Base-by-base conservation (phyloP, 1,139 yeast genomes). In the Pichia sorboxylosa region DNA sequence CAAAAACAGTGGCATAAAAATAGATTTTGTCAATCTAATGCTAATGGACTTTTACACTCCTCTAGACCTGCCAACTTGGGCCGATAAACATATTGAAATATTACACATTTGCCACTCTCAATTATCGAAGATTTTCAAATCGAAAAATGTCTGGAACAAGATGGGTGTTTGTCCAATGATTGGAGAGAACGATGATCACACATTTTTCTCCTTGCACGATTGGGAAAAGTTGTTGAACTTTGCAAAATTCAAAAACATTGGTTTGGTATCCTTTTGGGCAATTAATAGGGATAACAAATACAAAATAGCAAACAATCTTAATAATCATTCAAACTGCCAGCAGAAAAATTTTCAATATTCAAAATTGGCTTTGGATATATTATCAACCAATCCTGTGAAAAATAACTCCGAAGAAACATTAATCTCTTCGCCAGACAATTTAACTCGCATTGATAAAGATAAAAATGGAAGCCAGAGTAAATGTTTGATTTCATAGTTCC, bases 111-210 rank as follows among this genome's bases (percentile, higher is more conserved):
- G 43, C 11, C 38, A 35, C 13, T 28, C 29, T 2, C 31, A 26
- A 10, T 28, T 26, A 13, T 30, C n/a, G 26, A 28, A 1, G 26
- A 41, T 14, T 7, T 23, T 23, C 13, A 2, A 23, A 23, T 7
- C 6, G 6, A 9, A 8, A 9, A 23, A 13, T 14, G 27, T 34
- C 8, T 50, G 51, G 52, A 19, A 31, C 4, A 36, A 38, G 34
- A 36, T 46, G 23, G 55, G 55, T 2, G 21, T 47, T n/a, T 49
- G 54, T 31, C 55, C 55, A 18, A 51, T 51, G 55, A 50, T 51
- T 26, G 55, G 55, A 0, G 37, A 33, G 23, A 51, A 51, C 31
- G 55, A 51, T 32, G 55, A 51, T 31, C 32, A 39, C 5, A 28
- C 51, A 6, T 28, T 36, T 1, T 43, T 51, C 13, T 30, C 39